A percentile compares a stretch with the other conserved stretches of the same genome.
Conservation (phyloP, 129 eudicot species). For the Kitagawia praeruptora region DNA sequence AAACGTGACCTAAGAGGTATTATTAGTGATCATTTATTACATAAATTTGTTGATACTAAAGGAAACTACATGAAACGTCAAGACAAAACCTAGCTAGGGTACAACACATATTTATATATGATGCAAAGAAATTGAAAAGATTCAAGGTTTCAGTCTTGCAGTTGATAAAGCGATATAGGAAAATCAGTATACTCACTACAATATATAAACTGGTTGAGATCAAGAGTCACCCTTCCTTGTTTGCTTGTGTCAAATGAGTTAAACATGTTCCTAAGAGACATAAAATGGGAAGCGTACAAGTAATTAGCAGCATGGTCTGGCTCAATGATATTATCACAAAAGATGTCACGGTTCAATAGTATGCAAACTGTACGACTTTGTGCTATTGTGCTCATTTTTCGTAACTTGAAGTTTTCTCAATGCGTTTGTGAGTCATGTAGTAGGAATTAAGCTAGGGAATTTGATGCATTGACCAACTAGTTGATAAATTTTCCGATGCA, state of each 20-base stretch:
- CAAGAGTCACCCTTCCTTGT: slow-evolving; percentile 93
- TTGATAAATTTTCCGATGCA: not conserved
- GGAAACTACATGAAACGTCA: not conserved
- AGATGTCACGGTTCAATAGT: too few relatives aligned
- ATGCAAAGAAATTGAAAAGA: not conserved
- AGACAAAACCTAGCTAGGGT: not conserved
- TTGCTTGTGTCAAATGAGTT: slow-evolving; percentile 84
- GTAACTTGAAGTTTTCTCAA: not conserved
- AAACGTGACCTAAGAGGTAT: not conserved
- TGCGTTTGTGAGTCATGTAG: not conserved
- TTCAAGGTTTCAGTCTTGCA: not conserved
- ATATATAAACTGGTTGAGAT: slow-evolving; percentile 80
- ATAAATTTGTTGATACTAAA: not conserved
- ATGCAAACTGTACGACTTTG: not conserved
- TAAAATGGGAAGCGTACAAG: not conserved
- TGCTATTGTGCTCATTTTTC: not conserved
- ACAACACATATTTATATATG: not conserved
- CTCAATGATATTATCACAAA: not conserved
- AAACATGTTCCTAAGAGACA: slow-evolving; percentile 60
- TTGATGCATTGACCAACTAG: not conserved
- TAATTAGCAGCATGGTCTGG: not conserved
- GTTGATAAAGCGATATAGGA: not conserved
- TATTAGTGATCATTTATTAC: not conserved
- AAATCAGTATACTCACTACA: slow-evolving; percentile 55
- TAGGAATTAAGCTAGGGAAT: not conserved